phyloP scores from a whole-genome alignment of 371 early-diverging fungal genomes.

The Syncephalastrum sp. region DNA sequence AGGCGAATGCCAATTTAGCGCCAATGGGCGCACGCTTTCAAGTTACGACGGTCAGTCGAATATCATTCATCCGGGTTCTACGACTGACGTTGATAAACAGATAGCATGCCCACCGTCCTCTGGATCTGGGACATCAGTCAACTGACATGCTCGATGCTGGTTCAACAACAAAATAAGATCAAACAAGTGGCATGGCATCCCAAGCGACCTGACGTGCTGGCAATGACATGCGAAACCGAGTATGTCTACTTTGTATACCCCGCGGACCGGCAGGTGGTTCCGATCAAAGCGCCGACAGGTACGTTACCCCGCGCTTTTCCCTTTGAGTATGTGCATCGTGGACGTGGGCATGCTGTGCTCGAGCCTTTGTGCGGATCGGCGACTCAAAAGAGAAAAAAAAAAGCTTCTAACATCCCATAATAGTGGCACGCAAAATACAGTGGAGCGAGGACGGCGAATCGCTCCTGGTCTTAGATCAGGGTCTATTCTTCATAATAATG shows the following conservation, averaged over 20 bases:
- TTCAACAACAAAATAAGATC: conserved; percentile 51
- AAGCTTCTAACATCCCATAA: not conserved
- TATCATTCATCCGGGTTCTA: conserved; percentile 12
- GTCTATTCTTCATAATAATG: conserved; percentile 35
- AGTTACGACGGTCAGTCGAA: conserved; percentile 43
- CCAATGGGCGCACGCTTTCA: conserved; percentile 51
- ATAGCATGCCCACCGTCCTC: conserved; percentile 60
- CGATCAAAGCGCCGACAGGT: conserved; percentile 14
- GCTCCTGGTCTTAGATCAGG: conserved; percentile 35
- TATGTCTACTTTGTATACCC: conserved; percentile 39
- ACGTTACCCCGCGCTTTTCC: conserved; percentile 3
- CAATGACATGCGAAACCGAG: conserved; percentile 51
- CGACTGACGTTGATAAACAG: conserved; percentile 19
- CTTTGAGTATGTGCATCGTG: not conserved
- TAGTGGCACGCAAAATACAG: conserved; percentile 23
- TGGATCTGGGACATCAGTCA: conserved; percentile 63
- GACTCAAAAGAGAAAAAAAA: conserved; percentile 17
- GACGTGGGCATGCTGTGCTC: conserved; percentile 10
- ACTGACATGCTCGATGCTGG: conserved; percentile 38
- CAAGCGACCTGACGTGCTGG: conserved; percentile 34
- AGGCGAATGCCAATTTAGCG: conserved; percentile 56
- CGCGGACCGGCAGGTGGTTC: conserved; percentile 11
- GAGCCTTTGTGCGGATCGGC: conserved; percentile 19
- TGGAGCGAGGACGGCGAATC: conserved; percentile 41
- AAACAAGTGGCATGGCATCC: conserved; percentile 62